A percentile compares a stretch with the other conserved stretches of the same genome.
Conservation (phyloP, 2,329 filamentous ascomycete genomes). For the Cladosporium sp. region DNA sequence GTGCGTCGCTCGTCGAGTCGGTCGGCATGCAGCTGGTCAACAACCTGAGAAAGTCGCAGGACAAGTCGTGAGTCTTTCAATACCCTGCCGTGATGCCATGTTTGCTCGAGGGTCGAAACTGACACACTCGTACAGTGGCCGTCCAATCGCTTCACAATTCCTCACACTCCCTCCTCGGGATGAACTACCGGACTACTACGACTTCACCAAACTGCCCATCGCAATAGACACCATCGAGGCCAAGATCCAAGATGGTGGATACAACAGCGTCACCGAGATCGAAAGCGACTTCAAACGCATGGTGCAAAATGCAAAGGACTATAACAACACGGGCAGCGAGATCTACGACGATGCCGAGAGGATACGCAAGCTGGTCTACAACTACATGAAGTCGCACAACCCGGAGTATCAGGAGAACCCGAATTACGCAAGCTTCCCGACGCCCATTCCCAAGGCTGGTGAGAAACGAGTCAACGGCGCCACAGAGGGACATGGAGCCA, state of each 20-base stretch:
- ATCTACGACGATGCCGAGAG: slow-evolving; percentile 82
- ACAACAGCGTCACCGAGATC: slow-evolving; percentile 66
- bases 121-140: slow-evolving; percentile 50
- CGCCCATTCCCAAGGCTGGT: slow-evolving; percentile 58
- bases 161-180: slow-evolving; percentile 57
- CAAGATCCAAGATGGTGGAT: slow-evolving; percentile 66
- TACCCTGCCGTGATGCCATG: not conserved
- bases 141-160: slow-evolving; percentile 70
- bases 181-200: slow-evolving; percentile 69
- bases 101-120: slow-evolving; percentile 1
- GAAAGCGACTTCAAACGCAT: slow-evolving; percentile 86
- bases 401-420: slow-evolving; percentile 68
- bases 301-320: slow-evolving; percentile 82
- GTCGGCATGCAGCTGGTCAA: slow-evolving; percentile 71
- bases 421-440: slow-evolving; percentile 67
- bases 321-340: slow-evolving; percentile 67
- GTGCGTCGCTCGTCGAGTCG: slow-evolving; percentile 39
- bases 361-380: slow-evolving; percentile 78
- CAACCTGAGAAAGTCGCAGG: slow-evolving; percentile 68
- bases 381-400: slow-evolving; percentile 82
- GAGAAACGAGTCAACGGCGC: slow-evolving; percentile 24
- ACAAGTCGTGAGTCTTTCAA: slow-evolving; percentile 66
- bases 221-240: slow-evolving; percentile 71
- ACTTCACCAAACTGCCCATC: slow-evolving; percentile 71
- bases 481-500: slow-evolving; percentile 15